Evolutionary conservation across 2,329 filamentous ascomycete species (phyloP).

Genomic region (Gaeumannomyces sp.): DNA sequence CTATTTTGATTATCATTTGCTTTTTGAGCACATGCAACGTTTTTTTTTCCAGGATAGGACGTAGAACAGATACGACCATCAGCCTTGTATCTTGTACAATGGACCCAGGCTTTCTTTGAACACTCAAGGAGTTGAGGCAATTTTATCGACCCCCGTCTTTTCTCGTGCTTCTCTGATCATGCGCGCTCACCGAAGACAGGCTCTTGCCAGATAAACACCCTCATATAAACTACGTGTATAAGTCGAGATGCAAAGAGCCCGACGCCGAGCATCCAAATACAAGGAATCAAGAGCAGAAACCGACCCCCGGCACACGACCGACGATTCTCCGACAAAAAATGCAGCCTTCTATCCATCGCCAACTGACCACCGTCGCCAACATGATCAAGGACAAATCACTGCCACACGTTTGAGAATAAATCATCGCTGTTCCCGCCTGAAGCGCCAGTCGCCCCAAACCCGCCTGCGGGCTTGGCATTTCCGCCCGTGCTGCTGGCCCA

Average conservation of each 20-base stretch:
- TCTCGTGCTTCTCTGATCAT: background rate
- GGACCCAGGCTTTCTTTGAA: background rate
- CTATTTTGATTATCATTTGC: background rate
- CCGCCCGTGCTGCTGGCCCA: constrained; percentile 68
- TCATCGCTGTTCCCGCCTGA: constrained; percentile 62
- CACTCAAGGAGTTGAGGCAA: too few relatives aligned
- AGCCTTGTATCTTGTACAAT: background rate
- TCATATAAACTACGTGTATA: background rate
- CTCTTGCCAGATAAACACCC: background rate
- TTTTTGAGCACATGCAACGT: background rate
- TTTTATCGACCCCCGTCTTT: background rate
- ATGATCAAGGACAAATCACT: constrained; percentile 27
- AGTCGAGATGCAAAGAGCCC: background rate
- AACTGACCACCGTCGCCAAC: background rate
- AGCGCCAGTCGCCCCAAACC: constrained; percentile 31
- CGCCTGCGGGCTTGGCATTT: constrained; percentile 48
- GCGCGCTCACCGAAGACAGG: background rate
- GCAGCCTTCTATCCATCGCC: background rate
- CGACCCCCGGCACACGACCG: background rate
- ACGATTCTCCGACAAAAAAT: background rate
- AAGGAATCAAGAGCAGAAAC: background rate
- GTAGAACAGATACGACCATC: background rate
- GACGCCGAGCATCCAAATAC: background rate
- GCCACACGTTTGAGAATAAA: constrained; percentile 94
- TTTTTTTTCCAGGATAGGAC: background rate